Evolutionary conservation across 306 rosid genomes (phyloP), one percentile per base, ranked within the genome.

Genomic region (Begonia loranthoides): DNA sequence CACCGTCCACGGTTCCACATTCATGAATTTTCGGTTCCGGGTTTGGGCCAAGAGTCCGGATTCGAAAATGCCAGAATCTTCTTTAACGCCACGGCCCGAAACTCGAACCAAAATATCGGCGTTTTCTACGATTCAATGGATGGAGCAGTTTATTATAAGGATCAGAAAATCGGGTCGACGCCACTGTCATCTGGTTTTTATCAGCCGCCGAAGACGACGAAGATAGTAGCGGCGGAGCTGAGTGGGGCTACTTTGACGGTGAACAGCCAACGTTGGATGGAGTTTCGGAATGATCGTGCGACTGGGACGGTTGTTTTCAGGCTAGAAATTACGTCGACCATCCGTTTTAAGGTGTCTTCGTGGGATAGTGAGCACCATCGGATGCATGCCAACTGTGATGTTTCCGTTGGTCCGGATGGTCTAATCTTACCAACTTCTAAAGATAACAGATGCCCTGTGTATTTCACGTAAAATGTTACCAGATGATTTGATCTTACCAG

Each of bases 1-100:
- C 97, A 90, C 59, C 76, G 97, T 11, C 97, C 97, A 33, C 73
- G 97, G 9, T 63, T 90, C 51, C 56, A 53, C 21, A 78, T 90
- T 64, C 85, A 80, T 9, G 70, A 67, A 0, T 78, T 90, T 63
- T 61, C 73, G 12, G 38, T 89, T 56, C 72, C 85, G 51, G 89
- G 80, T 43, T 58, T 84, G 70, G 52, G 49, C 57, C 82, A 75
- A 39, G 54, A 34, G 0, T 17, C 64, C 19, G 90, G 94, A 28
- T 63, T 74, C 10, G 44, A 68, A 36, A 76, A 72, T 16, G 87
- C 83, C 15, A 59, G 33, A 51, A 68, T 85, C 12, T 5, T 16
- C 0, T 82, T 79, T 72, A 64, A 66, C 10, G 85, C 55, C 15
- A 21, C 78, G 9, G 87, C 83, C 57, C 83, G 94, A 9, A 89